phyloP scores from a whole-genome alignment of 345 rosid genomes.

The Trapa bicornis region DNA sequence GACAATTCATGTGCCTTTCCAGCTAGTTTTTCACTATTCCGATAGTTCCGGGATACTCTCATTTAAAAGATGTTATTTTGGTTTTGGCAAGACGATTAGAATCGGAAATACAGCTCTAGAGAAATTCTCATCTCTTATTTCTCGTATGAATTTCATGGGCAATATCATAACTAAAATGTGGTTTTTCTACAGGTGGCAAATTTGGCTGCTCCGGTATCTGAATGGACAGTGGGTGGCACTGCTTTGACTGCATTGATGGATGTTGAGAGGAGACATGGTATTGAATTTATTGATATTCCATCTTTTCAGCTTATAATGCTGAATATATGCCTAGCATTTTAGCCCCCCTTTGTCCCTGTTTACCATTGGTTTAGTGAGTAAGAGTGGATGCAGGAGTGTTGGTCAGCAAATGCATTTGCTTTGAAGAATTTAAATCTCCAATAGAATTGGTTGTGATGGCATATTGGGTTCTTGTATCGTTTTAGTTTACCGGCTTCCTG shows the following conservation, averaged over 20 bases:
- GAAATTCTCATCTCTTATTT: too few relatives aligned
- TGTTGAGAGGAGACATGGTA: slow-evolving; percentile 46
- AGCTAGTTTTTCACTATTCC: background rate
- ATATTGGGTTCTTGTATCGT: too few relatives aligned
- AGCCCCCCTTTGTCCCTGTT: background rate
- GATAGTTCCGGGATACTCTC: too few relatives aligned
- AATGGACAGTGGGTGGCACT: slow-evolving; percentile 94
- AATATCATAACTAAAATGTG: slow-evolving; percentile 11
- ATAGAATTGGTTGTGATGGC: too few relatives aligned
- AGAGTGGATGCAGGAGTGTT: too few relatives aligned
- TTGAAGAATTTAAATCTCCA: too few relatives aligned
- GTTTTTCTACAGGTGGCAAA: slow-evolving; percentile 69
- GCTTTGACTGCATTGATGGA: slow-evolving; percentile 59
- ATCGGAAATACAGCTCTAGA: too few relatives aligned
- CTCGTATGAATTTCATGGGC: background rate
- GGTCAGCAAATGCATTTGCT: too few relatives aligned
- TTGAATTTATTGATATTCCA: background rate
- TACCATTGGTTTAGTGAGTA: too few relatives aligned
- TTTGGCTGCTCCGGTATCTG: slow-evolving; percentile 66
- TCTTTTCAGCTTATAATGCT: too few relatives aligned
- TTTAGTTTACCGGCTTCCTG: background rate
- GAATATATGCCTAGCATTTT: background rate
- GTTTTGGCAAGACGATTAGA: too few relatives aligned
- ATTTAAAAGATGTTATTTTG: too few relatives aligned
- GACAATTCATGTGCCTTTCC: background rate